A percentile compares a stretch with the other conserved stretches of the same genome.
Conservation (phyloP, 2,329 filamentous ascomycete genomes). For the Volutella citrinella region DNA sequence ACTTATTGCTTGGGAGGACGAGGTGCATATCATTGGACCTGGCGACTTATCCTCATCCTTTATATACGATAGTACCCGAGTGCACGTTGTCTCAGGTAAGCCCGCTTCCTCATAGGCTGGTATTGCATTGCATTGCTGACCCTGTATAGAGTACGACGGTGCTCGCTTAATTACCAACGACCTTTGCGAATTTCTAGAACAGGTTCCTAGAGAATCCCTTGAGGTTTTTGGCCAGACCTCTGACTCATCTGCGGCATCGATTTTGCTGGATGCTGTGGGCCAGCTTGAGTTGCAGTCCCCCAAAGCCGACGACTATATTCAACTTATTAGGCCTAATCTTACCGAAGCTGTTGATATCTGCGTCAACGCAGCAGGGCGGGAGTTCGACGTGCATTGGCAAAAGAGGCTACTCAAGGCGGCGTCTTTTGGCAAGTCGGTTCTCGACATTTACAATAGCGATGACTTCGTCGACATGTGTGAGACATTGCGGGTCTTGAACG, state of each 20-base stretch:
- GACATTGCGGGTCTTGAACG: constrained; percentile 86
- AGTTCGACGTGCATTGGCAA: constrained; percentile 89
- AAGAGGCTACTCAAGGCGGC: constrained; percentile 95
- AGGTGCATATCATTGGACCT: constrained; percentile 89
- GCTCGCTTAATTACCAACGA: constrained; percentile 87
- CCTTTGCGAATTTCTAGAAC: constrained; percentile 96
- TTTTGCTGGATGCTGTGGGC: constrained; percentile 89
- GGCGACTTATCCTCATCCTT: constrained; percentile 73
- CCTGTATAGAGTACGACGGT: constrained; percentile 65
- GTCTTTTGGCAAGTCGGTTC: constrained; percentile 94
- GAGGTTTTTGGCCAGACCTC: constrained; percentile 88
- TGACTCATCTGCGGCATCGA: constrained; percentile 83
- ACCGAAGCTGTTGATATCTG: constrained; percentile 93
- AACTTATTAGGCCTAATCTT: constrained; percentile 82
- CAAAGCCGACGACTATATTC: constrained; percentile 96
- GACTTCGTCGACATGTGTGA: constrained; percentile 99
- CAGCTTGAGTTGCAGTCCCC: constrained; percentile 91
- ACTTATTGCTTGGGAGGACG: constrained; percentile 95
- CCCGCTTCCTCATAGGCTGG: no score
- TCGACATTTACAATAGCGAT: constrained; percentile 96
- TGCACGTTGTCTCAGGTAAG: constrained; percentile 83
- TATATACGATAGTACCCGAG: constrained; percentile 84
- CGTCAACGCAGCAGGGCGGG: constrained; percentile 87
- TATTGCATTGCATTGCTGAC: no score
- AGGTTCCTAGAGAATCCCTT: constrained; percentile 80